Evolutionary conservation across 257 asterid genomes (phyloP).

Genomic region (Linderniella brevidens): DNA sequence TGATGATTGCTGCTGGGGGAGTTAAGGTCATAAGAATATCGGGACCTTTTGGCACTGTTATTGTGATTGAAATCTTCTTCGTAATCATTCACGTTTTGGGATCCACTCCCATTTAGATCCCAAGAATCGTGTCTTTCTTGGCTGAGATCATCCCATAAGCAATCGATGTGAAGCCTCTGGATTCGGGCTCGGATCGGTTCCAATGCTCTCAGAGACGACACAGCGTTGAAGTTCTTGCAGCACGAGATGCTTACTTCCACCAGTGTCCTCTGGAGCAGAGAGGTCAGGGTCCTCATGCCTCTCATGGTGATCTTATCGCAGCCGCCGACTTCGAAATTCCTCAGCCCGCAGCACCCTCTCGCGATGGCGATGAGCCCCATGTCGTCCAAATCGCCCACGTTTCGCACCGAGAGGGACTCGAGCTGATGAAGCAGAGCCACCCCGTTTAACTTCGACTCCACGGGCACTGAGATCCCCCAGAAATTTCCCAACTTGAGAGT

Average conservation of each 20-base stretch:
- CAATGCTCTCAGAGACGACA: constrained; percentile 44
- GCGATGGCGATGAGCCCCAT: constrained; percentile 91
- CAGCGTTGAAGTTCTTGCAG: constrained; percentile 64
- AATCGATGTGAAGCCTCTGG: constrained; percentile 70
- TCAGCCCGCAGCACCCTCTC: constrained; percentile 63
- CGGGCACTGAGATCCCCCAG: constrained; percentile 61
- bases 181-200: constrained; percentile 65
- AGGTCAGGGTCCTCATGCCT: constrained; percentile 69
- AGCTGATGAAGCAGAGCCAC: constrained; percentile 69
- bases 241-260: constrained; percentile 69
- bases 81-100: constrained; percentile 3
- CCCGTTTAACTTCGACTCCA: constrained; percentile 64
- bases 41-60: constrained; percentile 34
- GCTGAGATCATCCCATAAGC: constrained; percentile 57
- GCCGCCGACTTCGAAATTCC: constrained; percentile 62
- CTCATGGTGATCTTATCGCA: constrained; percentile 51
- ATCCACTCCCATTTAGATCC: background rate
- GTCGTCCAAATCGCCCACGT: constrained; percentile 58
- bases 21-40: constrained; percentile 29
- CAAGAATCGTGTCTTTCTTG: constrained; percentile 13
- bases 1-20: constrained; percentile 15
- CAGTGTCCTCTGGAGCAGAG: constrained; percentile 40
- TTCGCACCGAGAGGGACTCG: constrained; percentile 45
- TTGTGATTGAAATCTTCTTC: constrained; percentile 13
- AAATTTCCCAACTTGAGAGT: constrained; percentile 64